A percentile compares a stretch with the other conserved stretches of the same genome.
phyloP scores from a whole-genome alignment of 257 asterid genomes.

The Nicotiana otophora region DNA sequence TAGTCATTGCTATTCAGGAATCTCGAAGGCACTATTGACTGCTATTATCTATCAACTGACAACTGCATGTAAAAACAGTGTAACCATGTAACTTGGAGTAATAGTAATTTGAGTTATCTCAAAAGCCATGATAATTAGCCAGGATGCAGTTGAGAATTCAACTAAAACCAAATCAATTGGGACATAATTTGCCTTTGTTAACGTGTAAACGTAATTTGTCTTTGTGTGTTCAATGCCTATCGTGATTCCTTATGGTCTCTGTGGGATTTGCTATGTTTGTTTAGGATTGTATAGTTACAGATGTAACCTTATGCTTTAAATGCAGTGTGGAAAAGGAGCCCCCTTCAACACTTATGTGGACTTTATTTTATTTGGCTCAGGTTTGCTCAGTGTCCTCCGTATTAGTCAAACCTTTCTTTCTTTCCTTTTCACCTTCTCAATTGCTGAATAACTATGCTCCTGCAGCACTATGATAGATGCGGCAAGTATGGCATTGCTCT shows the following conservation, averaged over 20 bases:
- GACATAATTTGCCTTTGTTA: conserved; percentile 3
- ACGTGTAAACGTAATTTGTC: not conserved
- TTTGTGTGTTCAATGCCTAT: not conserved
- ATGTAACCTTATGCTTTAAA: not conserved
- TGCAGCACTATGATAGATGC: conserved; percentile 92
- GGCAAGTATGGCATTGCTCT: conserved; percentile 66
- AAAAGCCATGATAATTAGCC: not conserved
- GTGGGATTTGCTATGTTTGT: not conserved
- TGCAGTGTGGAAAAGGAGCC: conserved; percentile 86
- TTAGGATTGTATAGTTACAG: not conserved
- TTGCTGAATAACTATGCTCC: conserved; percentile 26
- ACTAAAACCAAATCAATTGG: not conserved
- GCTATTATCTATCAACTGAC: not conserved
- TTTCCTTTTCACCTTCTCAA: not conserved
- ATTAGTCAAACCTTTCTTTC: conserved; percentile 1
- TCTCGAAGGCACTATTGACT: not conserved
- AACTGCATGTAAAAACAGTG: not conserved
- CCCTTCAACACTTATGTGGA: conserved; percentile 96
- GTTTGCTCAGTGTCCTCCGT: conserved; percentile 31
- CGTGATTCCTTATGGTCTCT: not conserved
- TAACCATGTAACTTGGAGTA: conserved; percentile 5
- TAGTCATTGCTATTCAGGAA: not conserved
- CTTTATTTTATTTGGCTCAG: conserved; percentile 90
- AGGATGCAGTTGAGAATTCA: not conserved
- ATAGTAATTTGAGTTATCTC: not conserved